A percentile compares a stretch with the other conserved stretches of the same genome.
Evolutionary conservation across 1,284 basidiomycete species (phyloP).

Genomic region (Cryptococcus sp.): DNA sequence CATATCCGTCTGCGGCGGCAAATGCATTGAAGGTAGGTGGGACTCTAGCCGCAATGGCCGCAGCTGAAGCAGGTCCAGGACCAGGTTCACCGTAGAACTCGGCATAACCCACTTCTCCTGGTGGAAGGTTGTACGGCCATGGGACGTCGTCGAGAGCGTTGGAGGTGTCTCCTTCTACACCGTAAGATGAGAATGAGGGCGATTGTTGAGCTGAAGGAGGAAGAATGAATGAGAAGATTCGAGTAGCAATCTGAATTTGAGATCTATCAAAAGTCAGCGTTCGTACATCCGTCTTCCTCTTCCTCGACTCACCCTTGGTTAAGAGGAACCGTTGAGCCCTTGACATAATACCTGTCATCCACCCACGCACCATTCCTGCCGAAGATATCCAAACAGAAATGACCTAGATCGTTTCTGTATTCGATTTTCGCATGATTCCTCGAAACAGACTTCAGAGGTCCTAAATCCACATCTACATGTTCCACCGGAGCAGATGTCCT

Average conservation of each 20-base stretch:
- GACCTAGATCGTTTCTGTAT: constrained; percentile 56
- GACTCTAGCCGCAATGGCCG: constrained; percentile 30
- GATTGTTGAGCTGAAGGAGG: constrained; percentile 53
- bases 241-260: constrained; percentile 96
- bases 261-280: constrained; percentile 58
- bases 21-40: constrained; percentile 44
- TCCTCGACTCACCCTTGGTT: constrained; percentile 63
- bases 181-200: constrained; percentile 23
- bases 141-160: constrained; percentile 26
- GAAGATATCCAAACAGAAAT: constrained; percentile 85
- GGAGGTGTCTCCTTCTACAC: constrained; percentile 19
- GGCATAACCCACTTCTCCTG: constrained; percentile 34
- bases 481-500: constrained; percentile 45
- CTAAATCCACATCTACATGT: constrained; percentile 88
- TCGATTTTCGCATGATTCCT: constrained; percentile 93
- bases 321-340: constrained; percentile 76
- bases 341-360: constrained; percentile 88
- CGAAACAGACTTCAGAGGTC: constrained; percentile 93
- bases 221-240: constrained; percentile 93
- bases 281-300: background rate
- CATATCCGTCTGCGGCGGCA: constrained; percentile 34
- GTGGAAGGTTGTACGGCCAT: constrained; percentile 41
- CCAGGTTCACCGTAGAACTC: constrained; percentile 41
- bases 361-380: constrained; percentile 98
- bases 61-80: constrained; percentile 32